Evolutionary conservation across 2,329 filamentous ascomycete species (phyloP), one percentile per base, ranked within the genome.

Genomic region (Cyclaneusma minus): DNA sequence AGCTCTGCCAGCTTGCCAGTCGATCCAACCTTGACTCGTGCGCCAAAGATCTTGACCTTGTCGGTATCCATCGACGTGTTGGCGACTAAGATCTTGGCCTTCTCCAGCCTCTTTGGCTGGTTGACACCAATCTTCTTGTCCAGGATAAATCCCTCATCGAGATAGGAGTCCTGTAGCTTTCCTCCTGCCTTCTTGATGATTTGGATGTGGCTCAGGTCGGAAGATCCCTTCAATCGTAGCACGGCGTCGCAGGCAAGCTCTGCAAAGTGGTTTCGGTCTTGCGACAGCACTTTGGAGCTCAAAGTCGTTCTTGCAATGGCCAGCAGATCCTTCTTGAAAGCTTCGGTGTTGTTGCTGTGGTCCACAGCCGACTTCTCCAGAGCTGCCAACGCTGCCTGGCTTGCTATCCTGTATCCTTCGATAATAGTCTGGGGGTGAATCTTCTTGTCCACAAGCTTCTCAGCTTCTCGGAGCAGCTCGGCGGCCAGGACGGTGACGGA

Each of bases 21-120:
- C 16, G 83, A 87, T 41, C 82, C 80, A 33, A 98, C 89, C 68
- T 95, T 95, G 45, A 98, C 83, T 32, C 87, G 73, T 10, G 89
- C 89, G 36, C 89, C 89, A 45, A 98, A 98, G 45, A 98, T 95
- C 68, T 98, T 98, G 61, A 98, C 82, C 66, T 98, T 98, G 60
- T 98, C 89, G 18, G 89, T 98, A 56, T 98, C 89, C 89, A 98
- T 98, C 8, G 85, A 80, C 7, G 89, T 98, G 60, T 98, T 98
- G 37, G 89, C 89, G 13, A 98, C 81, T 30, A 98, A 58, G 39
- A 98, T 98, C 63, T 95, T 98, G 39, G 87, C 89, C 52, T 98
- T 95, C 54, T 95, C 87, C 45, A 98, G 63, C 32, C 84, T 68
- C 66, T 95, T 95, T 29, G 89, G 89, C 56, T 98, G 89, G 62